Base-by-base conservation (phyloP, 805 yeast genomes). In the Saturnispora ahearnii region DNA sequence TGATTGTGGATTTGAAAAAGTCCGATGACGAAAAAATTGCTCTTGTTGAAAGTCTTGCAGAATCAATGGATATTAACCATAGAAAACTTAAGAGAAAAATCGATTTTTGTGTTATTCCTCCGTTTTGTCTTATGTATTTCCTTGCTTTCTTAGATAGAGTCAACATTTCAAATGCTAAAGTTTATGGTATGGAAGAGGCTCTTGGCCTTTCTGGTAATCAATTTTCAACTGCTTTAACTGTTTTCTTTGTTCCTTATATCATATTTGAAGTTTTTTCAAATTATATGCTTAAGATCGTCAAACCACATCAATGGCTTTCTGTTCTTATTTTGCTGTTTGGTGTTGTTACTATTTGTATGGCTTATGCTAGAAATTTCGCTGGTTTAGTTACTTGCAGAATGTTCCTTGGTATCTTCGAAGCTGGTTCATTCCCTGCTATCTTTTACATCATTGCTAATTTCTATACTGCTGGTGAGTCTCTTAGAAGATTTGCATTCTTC, bases 131-230 rank as follows among this genome's bases (percentile, higher is more conserved):
- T 30, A 70, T 87, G 40, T 86, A 87, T 60, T 78, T 87, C 62
- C 72, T 86, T 53, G 82, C 91, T 0, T 86, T 86, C 62, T 67
- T 87, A 59, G 95, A 87, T 62, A 73, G 95, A 64, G 90, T 86
- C 53, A 87, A 86, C 65, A 84, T 87, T 52, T 79, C 90, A 29
- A 86, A 87, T 64, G 95, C 95, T 9, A 79, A 79, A 53, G 77
- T 82, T 48, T 85, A 84, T 60, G 88, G 88, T 11, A 70, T 87
- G 69, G 72, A 72, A 26, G 64, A 59, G 2, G 84, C 81, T 49
- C 64, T 87, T 38, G 59, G 71, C 13, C 68, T 87, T 41, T 64
- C 64, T 2, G 85, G 83, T 7, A 72, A 72, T 56, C 81, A 84
- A 58, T 83, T 73, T 69, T 81, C 82, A 59, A 72, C 72, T 31